Percentiles rank a stretch among this genome's conserved stretches.
phyloP scores from a whole-genome alignment of 257 asterid species.

The Nicotiana tabacum region DNA sequence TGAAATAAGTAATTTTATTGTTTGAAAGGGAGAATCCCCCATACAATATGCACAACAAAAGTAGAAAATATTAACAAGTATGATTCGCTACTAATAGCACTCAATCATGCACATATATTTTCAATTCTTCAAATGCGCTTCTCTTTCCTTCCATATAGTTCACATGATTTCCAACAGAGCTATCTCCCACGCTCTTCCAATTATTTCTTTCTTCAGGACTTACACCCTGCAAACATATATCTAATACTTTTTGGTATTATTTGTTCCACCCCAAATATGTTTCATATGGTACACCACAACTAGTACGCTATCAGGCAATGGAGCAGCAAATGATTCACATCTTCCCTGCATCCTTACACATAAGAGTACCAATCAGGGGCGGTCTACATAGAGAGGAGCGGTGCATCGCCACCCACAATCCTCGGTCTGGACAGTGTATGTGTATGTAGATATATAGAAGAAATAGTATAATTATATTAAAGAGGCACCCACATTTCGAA shows the following conservation, averaged over 20 bases:
- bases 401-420: no score
- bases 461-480: no score
- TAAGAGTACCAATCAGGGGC: neutral
- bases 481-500: no score
- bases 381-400: no score
- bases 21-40: neutral
- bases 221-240: neutral
- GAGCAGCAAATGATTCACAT: constrained; percentile 5
- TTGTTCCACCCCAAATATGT: neutral
- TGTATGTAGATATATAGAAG: no score
- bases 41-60: neutral
- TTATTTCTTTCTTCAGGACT: neutral
- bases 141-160: neutral
- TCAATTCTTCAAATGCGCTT: neutral
- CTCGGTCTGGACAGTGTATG: no score
- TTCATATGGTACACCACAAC: neutral
- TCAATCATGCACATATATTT: neutral
- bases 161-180: neutral
- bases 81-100: neutral
- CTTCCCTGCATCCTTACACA: constrained; percentile 3
- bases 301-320: neutral
- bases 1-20: neutral
- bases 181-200: neutral
- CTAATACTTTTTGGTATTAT: neutral
- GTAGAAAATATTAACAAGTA: neutral